Conservation (phyloP, 345 rosid species). For the Sonneratia alba region DNA sequence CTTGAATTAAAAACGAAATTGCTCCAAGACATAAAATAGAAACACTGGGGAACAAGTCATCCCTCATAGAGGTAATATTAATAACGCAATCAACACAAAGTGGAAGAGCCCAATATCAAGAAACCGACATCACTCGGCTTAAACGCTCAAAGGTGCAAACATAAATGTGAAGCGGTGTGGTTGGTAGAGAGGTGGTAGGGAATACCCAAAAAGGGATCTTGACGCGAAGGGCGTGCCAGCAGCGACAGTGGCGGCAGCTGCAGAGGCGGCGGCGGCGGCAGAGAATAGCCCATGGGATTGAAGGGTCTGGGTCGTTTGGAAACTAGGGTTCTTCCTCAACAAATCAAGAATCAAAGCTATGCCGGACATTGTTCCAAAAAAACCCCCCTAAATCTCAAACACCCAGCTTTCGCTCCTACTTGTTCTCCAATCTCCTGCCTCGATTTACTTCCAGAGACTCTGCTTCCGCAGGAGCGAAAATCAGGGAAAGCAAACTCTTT, state of each 20-base stretch:
- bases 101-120: not conserved
- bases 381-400: not conserved
- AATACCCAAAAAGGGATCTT: conserved; percentile 71
- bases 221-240: conserved; percentile 70
- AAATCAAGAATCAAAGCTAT: conserved; percentile 71
- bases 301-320: conserved; percentile 32
- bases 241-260: conserved; percentile 49
- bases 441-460: not conserved
- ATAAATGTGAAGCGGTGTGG: not conserved
- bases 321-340: conserved; percentile 49
- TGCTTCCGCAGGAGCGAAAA: not conserved
- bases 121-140: too few species aligned
- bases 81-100: not conserved
- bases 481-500: not conserved
- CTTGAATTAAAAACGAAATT: not conserved
- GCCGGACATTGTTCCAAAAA: conserved; percentile 54
- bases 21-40: not conserved
- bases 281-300: conserved; percentile 50
- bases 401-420: not conserved
- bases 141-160: not conserved
- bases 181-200: not conserved
- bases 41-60: not conserved
- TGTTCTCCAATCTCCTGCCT: not conserved
- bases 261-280: conserved; percentile 41
- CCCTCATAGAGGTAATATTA: not conserved